Conservation (phyloP, 2,329 filamentous ascomycete genomes). For the Paracoccidioides lutzii region DNA sequence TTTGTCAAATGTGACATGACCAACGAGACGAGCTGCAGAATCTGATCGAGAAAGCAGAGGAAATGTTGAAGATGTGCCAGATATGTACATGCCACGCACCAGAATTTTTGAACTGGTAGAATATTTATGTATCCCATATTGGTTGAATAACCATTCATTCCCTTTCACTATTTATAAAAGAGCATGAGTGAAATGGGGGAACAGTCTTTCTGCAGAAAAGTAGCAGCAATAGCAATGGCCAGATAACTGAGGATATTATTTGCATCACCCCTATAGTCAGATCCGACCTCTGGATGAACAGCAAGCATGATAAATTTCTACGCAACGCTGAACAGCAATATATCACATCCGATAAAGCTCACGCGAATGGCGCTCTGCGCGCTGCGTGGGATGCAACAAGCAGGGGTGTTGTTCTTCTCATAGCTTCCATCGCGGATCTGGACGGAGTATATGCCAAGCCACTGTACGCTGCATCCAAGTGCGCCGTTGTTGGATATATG, state of each 20-base stretch:
- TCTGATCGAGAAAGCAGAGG: slow-evolving; percentile 15
- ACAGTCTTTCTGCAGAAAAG: background rate
- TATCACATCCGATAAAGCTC: slow-evolving; percentile 27
- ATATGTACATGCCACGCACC: slow-evolving; percentile 27
- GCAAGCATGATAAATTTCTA: slow-evolving; percentile 20
- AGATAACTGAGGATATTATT: background rate
- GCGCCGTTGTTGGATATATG: slow-evolving; percentile 28
- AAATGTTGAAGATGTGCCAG: slow-evolving; percentile 22
- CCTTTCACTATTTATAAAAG: background rate
- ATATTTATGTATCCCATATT: background rate
- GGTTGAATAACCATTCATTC: background rate
- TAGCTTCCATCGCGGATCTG: slow-evolving; percentile 22
- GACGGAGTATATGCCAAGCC: slow-evolving; percentile 16
- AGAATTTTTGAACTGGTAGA: slow-evolving; percentile 28
- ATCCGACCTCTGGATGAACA: slow-evolving; percentile 28
- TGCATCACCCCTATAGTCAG: slow-evolving; percentile 6
- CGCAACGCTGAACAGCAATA: slow-evolving; percentile 22
- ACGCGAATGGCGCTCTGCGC: slow-evolving; percentile 24
- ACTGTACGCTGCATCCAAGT: slow-evolving; percentile 27
- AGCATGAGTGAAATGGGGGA: background rate
- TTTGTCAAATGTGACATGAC: slow-evolving; percentile 24
- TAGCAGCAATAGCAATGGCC: background rate
- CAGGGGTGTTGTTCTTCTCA: slow-evolving; percentile 23
- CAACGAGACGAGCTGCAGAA: slow-evolving; percentile 19
- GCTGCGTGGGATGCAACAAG: slow-evolving; percentile 16